A percentile compares a stretch with the other conserved stretches of the same genome.
Conservation (phyloP, 179 eudicot genomes). For the Beta corolliflora region DNA sequence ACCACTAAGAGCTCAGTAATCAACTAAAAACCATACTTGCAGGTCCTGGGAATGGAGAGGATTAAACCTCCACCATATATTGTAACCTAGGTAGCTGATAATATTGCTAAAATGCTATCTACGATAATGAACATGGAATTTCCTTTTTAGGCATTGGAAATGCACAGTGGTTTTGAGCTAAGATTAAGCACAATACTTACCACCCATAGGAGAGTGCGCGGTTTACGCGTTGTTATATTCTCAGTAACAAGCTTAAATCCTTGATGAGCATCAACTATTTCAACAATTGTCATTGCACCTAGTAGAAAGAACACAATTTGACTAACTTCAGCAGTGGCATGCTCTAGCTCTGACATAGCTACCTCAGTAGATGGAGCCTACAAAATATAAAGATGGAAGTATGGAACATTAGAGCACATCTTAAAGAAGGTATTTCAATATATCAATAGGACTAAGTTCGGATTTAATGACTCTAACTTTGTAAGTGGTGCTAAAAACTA, state of each 20-base stretch:
- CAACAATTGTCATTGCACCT: slow-evolving; percentile 99
- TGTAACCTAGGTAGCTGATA: not conserved
- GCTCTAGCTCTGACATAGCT: slow-evolving; percentile 78
- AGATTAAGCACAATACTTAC: slow-evolving; percentile 48
- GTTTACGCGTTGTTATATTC: slow-evolving; percentile 93
- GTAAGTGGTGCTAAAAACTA: not conserved
- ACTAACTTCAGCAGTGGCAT: slow-evolving; percentile 96
- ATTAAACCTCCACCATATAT: not conserved
- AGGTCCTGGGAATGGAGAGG: not conserved
- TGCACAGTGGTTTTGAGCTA: slow-evolving; percentile 6
- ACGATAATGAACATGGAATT: not conserved
- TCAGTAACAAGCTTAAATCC: slow-evolving; percentile 94
- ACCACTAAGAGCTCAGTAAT: not conserved
- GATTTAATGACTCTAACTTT: too few species aligned
- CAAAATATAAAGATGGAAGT: slow-evolving; percentile 27
- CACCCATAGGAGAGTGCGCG: slow-evolving; percentile 95
- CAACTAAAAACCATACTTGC: not conserved
- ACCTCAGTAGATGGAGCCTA: slow-evolving; percentile 97
- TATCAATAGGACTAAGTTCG: too few species aligned
- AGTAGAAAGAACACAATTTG: slow-evolving; percentile 94
- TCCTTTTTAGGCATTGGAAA: not conserved
- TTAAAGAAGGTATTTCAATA: not conserved
- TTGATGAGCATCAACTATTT: slow-evolving; percentile 99
- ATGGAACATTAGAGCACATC: not conserved
- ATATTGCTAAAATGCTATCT: not conserved